Evolutionary conservation across 2,329 filamentous ascomycete species (phyloP), one percentile per base, ranked within the genome.

Genomic region (Alternaria brassicae): DNA sequence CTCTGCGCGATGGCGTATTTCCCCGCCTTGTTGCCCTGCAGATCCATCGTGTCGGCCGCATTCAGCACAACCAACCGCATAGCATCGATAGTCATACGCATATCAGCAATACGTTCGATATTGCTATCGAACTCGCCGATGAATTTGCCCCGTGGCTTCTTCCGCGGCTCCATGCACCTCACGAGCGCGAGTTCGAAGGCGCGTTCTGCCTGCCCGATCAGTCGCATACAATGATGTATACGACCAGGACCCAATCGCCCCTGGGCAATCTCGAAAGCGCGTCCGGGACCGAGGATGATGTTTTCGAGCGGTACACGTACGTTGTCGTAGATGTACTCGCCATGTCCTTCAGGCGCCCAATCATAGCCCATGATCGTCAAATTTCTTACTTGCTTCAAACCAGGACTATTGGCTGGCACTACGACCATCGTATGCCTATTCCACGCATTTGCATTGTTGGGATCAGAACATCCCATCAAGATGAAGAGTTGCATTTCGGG

Each of bases 211-310:
- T 80, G 78, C 5, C 79, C 79, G 52, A 81, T 78, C 7, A 79
- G 60, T 8, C 79, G 73, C 78, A 81, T 81, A 66, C 77, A 79
- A 58, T 80, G 79, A 55, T 80, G 78, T 52, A 81, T 81, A 40
- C 79, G 71, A 3, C 79, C 79, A 1, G 79, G 78, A 0, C 79
- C 79, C 9, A 80, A 65, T 17, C 79, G 69, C 25, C 79, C 79
- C 60, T 81, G 78, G 1, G 78, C 77, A 30, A 81, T 80, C 62
- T 81, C 79, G 56, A 81, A 81, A 4, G 77, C 79, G 32, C 77
- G 69, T 2, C 79, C 79, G 37, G 77, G 75, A 6, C 78, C 79
- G 3, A 81, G 68, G 44, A 80, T 79, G 55, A 81, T 79, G 67
- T 80, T 80, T 53, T 77, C 75, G 25, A 69, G 62, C 2, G 79